phyloP scores from a whole-genome alignment of 495 filamentous ascomycete genomes.

The Penicillium longicatenatum region DNA sequence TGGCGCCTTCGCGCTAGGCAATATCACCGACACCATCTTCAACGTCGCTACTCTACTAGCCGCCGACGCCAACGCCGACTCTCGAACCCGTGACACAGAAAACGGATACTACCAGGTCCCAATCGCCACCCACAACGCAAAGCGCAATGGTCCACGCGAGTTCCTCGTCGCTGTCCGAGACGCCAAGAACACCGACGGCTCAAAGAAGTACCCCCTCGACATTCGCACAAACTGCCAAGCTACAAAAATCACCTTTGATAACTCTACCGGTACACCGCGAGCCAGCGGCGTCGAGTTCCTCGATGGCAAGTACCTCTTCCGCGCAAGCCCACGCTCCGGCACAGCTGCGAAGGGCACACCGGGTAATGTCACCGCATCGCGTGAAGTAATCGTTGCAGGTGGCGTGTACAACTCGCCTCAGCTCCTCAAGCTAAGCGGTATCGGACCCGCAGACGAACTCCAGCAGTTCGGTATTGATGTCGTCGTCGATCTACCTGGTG shows the following conservation, averaged over 20 bases:
- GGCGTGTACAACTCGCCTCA: slow-evolving; percentile 65
- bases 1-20: slow-evolving; percentile 54
- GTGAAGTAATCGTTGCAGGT: slow-evolving; percentile 61
- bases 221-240: slow-evolving; percentile 62
- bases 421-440: slow-evolving; percentile 64
- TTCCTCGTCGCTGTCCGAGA: slow-evolving; percentile 54
- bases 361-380: slow-evolving; percentile 49
- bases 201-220: slow-evolving; percentile 58
- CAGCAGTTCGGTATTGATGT: slow-evolving; percentile 51
- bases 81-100: slow-evolving; percentile 36
- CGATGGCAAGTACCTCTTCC: slow-evolving; percentile 59
- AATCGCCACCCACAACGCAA: slow-evolving; percentile 43
- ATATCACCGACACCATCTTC: slow-evolving; percentile 38
- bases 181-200: slow-evolving; percentile 51
- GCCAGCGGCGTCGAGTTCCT: slow-evolving; percentile 67
- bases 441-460: slow-evolving; percentile 58
- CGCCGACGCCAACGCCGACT: slow-evolving; percentile 55
- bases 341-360: slow-evolving; percentile 36
- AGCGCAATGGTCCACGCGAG: slow-evolving; percentile 55
- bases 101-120: slow-evolving; percentile 57
- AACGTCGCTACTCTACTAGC: slow-evolving; percentile 46
- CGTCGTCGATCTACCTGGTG: slow-evolving; percentile 58
- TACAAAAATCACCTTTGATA: slow-evolving; percentile 60
- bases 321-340: slow-evolving; percentile 50
- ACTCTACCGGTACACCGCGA: slow-evolving; percentile 39